Base-by-base conservation (phyloP, 2,329 filamentous ascomycete genomes). In the Cladosporium sp. region DNA sequence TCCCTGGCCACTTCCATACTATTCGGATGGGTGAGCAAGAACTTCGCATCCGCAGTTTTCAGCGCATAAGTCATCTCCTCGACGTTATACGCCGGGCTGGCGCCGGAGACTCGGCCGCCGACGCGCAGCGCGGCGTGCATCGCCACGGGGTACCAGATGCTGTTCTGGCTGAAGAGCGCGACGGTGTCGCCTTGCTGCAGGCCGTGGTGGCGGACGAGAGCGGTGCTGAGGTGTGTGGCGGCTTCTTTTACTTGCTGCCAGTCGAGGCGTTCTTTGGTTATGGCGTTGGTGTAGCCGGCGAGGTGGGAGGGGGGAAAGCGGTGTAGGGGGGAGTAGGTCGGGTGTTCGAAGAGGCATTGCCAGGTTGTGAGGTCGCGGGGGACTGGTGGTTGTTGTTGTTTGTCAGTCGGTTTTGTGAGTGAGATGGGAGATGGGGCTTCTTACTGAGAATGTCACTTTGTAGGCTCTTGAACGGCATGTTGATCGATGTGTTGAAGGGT, bases 51-150 rank as follows among this genome's bases (percentile, higher is more conserved):
- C 0, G 74, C 78, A 1, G 74, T 82, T 57, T 78, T 76, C 2
- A 86, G 68, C 1, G 81, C 82, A 63, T 85, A 84, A 1, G 75
- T 78, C 79, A 86, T 85, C 58, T 87, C 84, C 43, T 86, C 83
- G 13, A 80, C 72, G 50, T 80, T 84, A 64, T 86, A 86, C 0
- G 82, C 83, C 0, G 83, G 83, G 13, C 75, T 80, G 0, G 82
- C 83, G 1, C 83, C 83, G 2, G 76, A 80, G 1, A 85, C 78
- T 24, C 80, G 73, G 7, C 78, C 82, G 0, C 73, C 78, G 5
- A 71, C 73, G 11, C 77, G 73, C 7, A 82, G 68, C 2, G 76
- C 75, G 0, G 77, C 76, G 51, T 80, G 75, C 72, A 85, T 80
- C 12, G 79, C 80, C 5, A 85, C 77, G 0, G 83, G 82, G 58